Evolutionary conservation across 805 yeast species (phyloP), one percentile per base, ranked within the genome.

Genomic region (Kodamaea nitidulidarum): DNA sequence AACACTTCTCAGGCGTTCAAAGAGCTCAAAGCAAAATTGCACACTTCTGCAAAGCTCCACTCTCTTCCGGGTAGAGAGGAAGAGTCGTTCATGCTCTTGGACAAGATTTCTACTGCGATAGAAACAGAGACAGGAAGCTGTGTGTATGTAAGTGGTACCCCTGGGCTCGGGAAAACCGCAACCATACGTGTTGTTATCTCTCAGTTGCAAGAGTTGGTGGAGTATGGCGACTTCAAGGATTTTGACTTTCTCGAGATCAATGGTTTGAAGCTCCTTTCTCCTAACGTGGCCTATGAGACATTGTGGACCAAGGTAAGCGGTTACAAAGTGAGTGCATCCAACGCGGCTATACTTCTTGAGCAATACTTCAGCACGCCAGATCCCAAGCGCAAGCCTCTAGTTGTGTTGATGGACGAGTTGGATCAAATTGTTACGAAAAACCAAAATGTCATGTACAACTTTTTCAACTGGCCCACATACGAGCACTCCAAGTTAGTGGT

Each of bases 121-220:
- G 71, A 71, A 34, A 73, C 81, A 11, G 75, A 76, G 30, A 73
- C 83, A 1, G 97, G 98, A 0, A 75, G 90, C 6, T 87, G 96
- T 48, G 61, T 93, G 4, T 93, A 90, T 55, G 80, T 93, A 8
- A 87, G 96, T 60, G 99, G 99, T 3, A 88, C 96, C 0, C 98
- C 99, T 0, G 99, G 99, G 7, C 91, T 95, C 2, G 98, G 98
- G 9, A 93, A 93, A 56, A 91, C 98, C 0, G 93, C 95, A 3
- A 91, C 98, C 0, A 80, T 91, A 2, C 65, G 95, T 39, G 95
- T 88, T 52, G 97, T 85, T 0, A 74, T 93, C 17, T 73, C 78
- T 24, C 88, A 84, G 51, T 61, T 93, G 25, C 71, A 74, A 32
- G 58, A 66, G 44, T 43, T 52, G 9, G 52, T 52, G 27, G 46